Percentiles rank a stretch among this genome's conserved stretches.
phyloP scores from a whole-genome alignment of 2,329 filamentous ascomycete species.

The Myriosclerotinia scirpicola region DNA sequence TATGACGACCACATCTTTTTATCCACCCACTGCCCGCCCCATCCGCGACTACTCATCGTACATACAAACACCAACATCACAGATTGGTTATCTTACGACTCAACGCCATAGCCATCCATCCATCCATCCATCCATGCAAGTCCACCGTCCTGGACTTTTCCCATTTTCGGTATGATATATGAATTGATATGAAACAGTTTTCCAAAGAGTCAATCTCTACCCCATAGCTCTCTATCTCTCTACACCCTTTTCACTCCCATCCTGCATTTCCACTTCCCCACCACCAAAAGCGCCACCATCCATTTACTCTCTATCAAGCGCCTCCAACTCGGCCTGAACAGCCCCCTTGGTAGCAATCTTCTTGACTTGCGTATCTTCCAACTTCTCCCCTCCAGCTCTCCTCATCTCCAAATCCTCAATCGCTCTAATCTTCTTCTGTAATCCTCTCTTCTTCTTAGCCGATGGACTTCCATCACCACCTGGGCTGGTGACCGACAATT shows the following conservation, averaged over 20 bases:
- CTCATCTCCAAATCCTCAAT: conserved; percentile 99
- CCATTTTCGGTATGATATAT: conserved; percentile 15
- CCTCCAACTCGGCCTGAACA: conserved; percentile 79
- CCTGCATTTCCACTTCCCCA: neutral
- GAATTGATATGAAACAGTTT: conserved; percentile 13
- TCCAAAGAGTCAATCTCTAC: conserved; percentile 8
- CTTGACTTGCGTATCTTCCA: conserved; percentile 97
- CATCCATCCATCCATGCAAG: conserved; percentile 1
- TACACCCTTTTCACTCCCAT: neutral
- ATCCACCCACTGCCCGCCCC: neutral
- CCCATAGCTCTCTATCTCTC: neutral
- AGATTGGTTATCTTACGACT: neutral
- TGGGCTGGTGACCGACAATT: conserved; percentile 54
- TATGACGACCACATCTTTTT: neutral
- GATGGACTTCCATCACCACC: conserved; percentile 61
- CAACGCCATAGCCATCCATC: neutral
- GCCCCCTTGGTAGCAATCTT: conserved; percentile 89
- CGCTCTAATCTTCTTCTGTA: conserved; percentile 95
- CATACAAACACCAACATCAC: neutral
- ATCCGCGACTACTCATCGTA: neutral
- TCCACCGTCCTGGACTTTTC: neutral
- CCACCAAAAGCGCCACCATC: neutral
- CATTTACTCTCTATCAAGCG: conserved; percentile 35
- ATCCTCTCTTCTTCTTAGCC: conserved; percentile 90
- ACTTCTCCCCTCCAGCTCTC: conserved; percentile 87